phyloP scores from a whole-genome alignment of 208 protist species.

The Leishmania martiniquensis region DNA sequence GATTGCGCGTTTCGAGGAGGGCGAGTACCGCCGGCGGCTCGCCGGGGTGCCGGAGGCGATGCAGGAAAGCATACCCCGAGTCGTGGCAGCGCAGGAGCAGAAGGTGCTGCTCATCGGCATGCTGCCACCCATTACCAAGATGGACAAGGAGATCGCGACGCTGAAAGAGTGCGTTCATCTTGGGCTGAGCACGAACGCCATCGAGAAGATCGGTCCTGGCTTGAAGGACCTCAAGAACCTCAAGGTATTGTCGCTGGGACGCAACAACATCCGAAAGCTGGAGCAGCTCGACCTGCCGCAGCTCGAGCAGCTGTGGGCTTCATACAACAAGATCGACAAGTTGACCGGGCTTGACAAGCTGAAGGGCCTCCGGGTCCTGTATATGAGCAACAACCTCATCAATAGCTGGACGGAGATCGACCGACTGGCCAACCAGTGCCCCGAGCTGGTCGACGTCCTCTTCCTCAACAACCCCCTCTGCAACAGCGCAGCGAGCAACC shows the following conservation, averaged over 20 bases:
- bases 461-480: conserved; percentile 94
- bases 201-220: conserved; percentile 94
- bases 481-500: conserved; percentile 67
- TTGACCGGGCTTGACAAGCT: conserved; percentile 94
- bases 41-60: conserved; percentile 47
- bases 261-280: conserved; percentile 96
- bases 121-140: conserved; percentile 94
- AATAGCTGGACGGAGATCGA: conserved; percentile 95
- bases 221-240: conserved; percentile 93
- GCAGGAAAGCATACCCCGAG: conserved; percentile 56
- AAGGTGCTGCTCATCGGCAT: conserved; percentile 89
- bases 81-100: conserved; percentile 79
- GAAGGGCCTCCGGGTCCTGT: conserved; percentile 91
- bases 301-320: conserved; percentile 96
- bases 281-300: conserved; percentile 94
- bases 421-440: conserved; percentile 89
- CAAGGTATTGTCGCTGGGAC: conserved; percentile 93
- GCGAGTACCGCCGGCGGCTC: conserved; percentile 64
- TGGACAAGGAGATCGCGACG: conserved; percentile 91
- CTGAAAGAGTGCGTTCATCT: conserved; percentile 92
- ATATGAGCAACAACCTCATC: conserved; percentile 97
- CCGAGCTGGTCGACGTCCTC: conserved; percentile 92
- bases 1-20: conserved; percentile 80
- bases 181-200: conserved; percentile 93
- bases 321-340: conserved; percentile 97